These are phyloP conservation scores for Leccinum boreale DNA, from an alignment of 768 basidiomycete genomes.

Conservation along the genomic window DNA sequence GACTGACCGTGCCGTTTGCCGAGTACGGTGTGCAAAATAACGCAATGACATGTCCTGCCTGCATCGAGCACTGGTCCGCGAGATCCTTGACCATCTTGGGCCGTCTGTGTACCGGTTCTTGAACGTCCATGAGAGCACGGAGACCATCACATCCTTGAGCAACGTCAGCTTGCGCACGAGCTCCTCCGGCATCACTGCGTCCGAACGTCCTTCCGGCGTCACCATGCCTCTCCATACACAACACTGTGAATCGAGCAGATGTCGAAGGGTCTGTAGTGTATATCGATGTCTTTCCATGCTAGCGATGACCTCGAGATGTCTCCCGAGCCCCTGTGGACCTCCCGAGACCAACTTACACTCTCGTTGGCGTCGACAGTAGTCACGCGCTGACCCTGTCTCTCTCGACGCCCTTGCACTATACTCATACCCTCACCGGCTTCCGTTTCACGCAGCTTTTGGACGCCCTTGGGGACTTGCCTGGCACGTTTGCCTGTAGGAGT, in stretches of 20 bases:
- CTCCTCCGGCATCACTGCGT: conserved; percentile 65
- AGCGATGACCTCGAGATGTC: conserved; percentile 63
- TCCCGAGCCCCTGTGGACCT: conserved; percentile 39
- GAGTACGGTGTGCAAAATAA: conserved; percentile 96
- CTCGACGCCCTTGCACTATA: conserved; percentile 46
- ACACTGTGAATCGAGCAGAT: conserved; percentile 89
- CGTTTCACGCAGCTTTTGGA: conserved; percentile 76
- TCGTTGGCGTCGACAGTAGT: conserved; percentile 42
- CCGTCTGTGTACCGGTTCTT: conserved; percentile 82
- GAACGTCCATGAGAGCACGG: conserved; percentile 70
- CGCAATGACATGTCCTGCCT: conserved; percentile 64
- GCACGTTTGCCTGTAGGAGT: conserved; percentile 64
- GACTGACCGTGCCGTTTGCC: conserved; percentile 69
- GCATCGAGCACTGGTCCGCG: conserved; percentile 48
- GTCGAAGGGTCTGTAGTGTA: conserved; percentile 89
- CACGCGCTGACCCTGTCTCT: conserved; percentile 33
- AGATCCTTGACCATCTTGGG: conserved; percentile 78
- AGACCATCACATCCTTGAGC: conserved; percentile 76
- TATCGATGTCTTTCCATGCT: conserved; percentile 85
- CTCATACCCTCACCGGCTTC: conserved; percentile 67
- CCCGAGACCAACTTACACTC: conserved; percentile 36
- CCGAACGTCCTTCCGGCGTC: conserved; percentile 70
- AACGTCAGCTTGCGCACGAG: conserved; percentile 59
- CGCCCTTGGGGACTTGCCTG: conserved; percentile 80
- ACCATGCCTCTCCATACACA: conserved; percentile 89